Conservation (phyloP, 352 stramenopile genomes). For the Phytopythium boreale region DNA sequence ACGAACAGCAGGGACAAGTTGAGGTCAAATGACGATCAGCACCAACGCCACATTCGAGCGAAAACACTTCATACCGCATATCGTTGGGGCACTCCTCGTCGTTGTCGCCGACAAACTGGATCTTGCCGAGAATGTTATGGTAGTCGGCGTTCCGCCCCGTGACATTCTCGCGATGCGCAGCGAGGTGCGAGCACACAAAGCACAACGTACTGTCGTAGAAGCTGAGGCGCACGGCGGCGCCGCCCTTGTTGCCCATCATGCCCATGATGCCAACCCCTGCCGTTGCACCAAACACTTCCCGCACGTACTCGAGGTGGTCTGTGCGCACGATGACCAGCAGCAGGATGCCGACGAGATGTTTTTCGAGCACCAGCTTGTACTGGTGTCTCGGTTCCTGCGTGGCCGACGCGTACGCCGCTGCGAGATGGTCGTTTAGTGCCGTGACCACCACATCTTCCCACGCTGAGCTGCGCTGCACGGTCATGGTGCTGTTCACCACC, state of each 20-base stretch:
- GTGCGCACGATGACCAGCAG: conserved; percentile 95
- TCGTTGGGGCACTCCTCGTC: conserved; percentile 20
- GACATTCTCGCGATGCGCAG: conserved; percentile 98
- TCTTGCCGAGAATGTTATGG: conserved; percentile 96
- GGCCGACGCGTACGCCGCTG: conserved; percentile 4
- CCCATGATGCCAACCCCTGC: conserved; percentile 98
- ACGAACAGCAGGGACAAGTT: neutral
- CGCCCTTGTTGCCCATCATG: conserved; percentile 99
- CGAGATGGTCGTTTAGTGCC: conserved; percentile 86
- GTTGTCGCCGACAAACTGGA: conserved; percentile 85
- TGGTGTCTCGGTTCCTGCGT: conserved; percentile 20
- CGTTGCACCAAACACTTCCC: conserved; percentile 87
- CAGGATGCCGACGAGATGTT: conserved; percentile 97
- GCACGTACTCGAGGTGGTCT: conserved; percentile 68
- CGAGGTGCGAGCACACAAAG: conserved; percentile 98
- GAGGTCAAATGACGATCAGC: neutral
- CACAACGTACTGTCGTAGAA: conserved; percentile 98
- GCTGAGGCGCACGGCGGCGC: conserved; percentile 92
- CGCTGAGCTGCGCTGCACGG: conserved; percentile 82
- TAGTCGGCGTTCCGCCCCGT: conserved; percentile 97
- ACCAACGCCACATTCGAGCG: neutral
- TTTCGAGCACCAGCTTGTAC: conserved; percentile 82
- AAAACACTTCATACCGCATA: conserved; percentile 16
- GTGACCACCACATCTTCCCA: conserved; percentile 89
- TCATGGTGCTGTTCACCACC: conserved; percentile 94